phyloP scores from a whole-genome alignment of 345 rosid species.

The Trapa bicornis region DNA sequence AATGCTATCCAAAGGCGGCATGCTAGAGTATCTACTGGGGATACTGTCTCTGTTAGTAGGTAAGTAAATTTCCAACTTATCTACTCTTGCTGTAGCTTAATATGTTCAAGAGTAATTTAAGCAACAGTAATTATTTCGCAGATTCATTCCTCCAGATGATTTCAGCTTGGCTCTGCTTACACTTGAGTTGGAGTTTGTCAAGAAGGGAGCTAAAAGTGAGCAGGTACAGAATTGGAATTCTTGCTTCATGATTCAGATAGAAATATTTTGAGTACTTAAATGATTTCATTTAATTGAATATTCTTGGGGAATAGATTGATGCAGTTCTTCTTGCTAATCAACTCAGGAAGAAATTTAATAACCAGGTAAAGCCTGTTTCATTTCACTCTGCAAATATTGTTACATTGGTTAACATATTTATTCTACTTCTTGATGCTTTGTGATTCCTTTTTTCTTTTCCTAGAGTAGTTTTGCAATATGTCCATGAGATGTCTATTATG shows the following conservation, averaged over 20 bases:
- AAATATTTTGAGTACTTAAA: constrained; percentile 3
- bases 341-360: constrained; percentile 61
- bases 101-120: background rate
- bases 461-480: background rate
- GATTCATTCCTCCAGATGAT: constrained; percentile 72
- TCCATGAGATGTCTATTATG: background rate
- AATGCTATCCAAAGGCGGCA: constrained; percentile 84
- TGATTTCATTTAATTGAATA: background rate
- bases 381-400: background rate
- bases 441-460: background rate
- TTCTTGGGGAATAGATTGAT: constrained; percentile 44
- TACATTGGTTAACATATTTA: no score
- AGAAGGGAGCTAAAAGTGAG: constrained; percentile 80
- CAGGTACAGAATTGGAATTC: constrained; percentile 25
- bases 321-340: constrained; percentile 71
- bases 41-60: constrained; percentile 59
- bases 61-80: constrained; percentile 9
- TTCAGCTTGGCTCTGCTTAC: constrained; percentile 67
- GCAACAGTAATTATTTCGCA: constrained; percentile 12
- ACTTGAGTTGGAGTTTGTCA: constrained; percentile 83
- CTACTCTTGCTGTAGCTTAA: background rate
- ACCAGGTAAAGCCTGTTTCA: constrained; percentile 41
- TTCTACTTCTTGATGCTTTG: no score
- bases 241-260: constrained; percentile 1
- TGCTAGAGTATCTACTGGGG: constrained; percentile 79